Evolutionary conservation across 2,329 filamentous ascomycete species (phyloP), one percentile per base, ranked within the genome.

Genomic region (Colletotrichum kahawae): DNA sequence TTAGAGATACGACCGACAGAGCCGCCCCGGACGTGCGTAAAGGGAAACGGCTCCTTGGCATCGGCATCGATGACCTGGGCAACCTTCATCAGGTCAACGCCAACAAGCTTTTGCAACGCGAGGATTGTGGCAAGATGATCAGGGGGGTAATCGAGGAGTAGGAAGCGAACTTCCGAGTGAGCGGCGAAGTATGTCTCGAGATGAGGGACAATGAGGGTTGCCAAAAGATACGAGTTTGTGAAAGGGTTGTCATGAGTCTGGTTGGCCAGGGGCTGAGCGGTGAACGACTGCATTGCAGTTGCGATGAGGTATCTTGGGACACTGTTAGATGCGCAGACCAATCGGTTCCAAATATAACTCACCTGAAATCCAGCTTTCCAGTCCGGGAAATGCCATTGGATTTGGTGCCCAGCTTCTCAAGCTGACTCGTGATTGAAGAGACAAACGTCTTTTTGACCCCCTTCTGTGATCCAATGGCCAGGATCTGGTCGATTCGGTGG

Each of bases 291-390:
- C 88, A 93, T 91, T 6, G 89, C 90, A 77, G 88, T 92, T 77
- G 88, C 88, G 69, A 92, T 88, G 65, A 93, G 85, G 77, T 91
- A 92, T 76, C 91, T 92, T 54, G 7, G 29, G 43, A 7, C 27
- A n/a, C 8, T n/a, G 51, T 38, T 7, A 7, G 51, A 38, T 10
- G 24, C 6, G 34, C 18, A 14, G 16, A 16, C 18, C 21, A 24
- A n/a, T 7, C 29, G 29, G 13, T 2, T 66, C 43, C 67, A 27
- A 9, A 63, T 34, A 8, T 12, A 5, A 78, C 85, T 74, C 84
- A 92, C 90, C 90, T 87, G 34, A 93, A 84, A 79, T 93, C 90
- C n/a, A 93, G 80, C 48, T 88, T 87, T 18, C 89, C 90, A 74
- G 88, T 91, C 51, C 88, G 87, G 21, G 85, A 89, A 12, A 85